A percentile compares a stretch with the other conserved stretches of the same genome.
Evolutionary conservation across 2,329 filamentous ascomycete genomes (phyloP).

Genomic region (Hirsutella thompsonii): DNA sequence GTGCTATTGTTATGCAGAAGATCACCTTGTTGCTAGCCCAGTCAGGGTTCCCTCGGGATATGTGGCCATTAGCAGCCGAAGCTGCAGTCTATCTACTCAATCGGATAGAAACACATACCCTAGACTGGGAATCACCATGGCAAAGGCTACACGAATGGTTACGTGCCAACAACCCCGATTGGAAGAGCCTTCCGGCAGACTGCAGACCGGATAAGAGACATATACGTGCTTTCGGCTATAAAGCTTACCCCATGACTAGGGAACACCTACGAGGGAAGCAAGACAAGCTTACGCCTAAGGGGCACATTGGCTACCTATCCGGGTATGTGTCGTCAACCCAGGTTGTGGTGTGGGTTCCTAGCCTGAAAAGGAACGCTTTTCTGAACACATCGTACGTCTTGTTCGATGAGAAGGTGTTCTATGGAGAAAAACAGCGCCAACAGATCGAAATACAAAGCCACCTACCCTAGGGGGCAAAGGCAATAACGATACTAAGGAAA

Average conservation of each 20-base stretch:
- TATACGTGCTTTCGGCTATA: neutral
- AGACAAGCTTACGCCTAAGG: neutral
- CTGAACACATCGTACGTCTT: neutral
- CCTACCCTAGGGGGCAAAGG: too few relatives aligned
- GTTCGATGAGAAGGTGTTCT: neutral
- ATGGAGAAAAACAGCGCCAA: neutral
- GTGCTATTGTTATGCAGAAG: too few relatives aligned
- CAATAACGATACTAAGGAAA: too few relatives aligned
- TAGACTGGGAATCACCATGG: too few relatives aligned
- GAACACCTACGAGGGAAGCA: neutral
- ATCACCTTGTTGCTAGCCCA: too few relatives aligned
- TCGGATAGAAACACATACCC: too few relatives aligned
- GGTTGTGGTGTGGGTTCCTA: neutral
- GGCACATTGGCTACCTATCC: neutral
- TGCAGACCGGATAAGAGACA: neutral
- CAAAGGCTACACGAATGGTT: too few relatives aligned
- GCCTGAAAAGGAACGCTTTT: neutral
- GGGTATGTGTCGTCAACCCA: neutral
- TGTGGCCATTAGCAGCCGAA: too few relatives aligned
- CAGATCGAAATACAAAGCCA: too few relatives aligned
- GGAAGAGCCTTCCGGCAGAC: neutral
- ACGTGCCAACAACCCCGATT: too few relatives aligned
- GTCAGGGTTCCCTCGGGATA: too few relatives aligned
- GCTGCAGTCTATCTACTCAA: too few relatives aligned
- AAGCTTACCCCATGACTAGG: neutral